Conservation (phyloP, 148 eudicot species). For the Silene latifolia region DNA sequence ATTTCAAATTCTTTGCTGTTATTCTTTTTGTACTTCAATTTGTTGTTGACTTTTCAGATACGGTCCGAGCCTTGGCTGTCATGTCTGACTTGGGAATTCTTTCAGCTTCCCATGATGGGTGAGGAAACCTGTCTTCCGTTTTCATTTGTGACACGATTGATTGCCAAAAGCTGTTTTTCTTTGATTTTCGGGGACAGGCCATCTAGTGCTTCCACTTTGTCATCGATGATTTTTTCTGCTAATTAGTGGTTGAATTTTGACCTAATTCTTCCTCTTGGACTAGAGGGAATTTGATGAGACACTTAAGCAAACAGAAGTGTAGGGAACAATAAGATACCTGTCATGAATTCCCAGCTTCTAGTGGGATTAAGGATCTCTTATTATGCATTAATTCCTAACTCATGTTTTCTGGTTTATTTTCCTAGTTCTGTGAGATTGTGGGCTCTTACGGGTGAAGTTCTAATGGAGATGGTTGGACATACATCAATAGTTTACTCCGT, state of each 20-base stretch:
- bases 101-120: slow-evolving; percentile 99
- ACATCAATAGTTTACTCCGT: slow-evolving; percentile 92
- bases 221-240: background rate
- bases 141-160: background rate
- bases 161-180: background rate
- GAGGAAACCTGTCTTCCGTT: slow-evolving; percentile 19
- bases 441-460: slow-evolving; percentile 75
- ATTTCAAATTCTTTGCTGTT: background rate
- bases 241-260: background rate
- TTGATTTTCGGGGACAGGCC: background rate
- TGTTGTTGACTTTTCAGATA: slow-evolving; percentile 49
- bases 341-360: background rate
- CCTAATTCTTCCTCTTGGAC: background rate
- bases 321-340: background rate
- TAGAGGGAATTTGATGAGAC: too few species aligned
- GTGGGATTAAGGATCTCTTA: background rate
- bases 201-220: background rate
- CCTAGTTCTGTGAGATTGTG: slow-evolving; percentile 82
- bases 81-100: slow-evolving; percentile 78
- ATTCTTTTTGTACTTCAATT: background rate
- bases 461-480: slow-evolving; percentile 98
- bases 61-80: slow-evolving; percentile 82
- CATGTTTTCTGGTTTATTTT: slow-evolving; percentile 2
- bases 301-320: too few species aligned
- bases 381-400: background rate